Percentiles rank a stretch among this genome's conserved stretches.
These are phyloP conservation scores for Allantophomopsis lycopodina DNA, from an alignment of 2,329 filamentous ascomycete genomes.

Conservation along the genomic window DNA sequence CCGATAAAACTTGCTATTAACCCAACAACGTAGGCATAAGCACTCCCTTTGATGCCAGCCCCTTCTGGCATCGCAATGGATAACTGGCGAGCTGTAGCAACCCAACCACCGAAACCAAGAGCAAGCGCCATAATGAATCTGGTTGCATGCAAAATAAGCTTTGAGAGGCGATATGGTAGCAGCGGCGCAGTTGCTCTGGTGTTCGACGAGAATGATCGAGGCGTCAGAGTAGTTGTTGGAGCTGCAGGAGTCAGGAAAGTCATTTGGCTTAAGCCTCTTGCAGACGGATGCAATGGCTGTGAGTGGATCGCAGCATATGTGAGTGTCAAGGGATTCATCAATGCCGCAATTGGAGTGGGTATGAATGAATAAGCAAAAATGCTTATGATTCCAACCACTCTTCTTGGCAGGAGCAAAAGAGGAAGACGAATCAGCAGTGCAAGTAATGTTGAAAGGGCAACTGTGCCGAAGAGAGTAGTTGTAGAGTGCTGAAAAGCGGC, in stretches of 20 bases:
- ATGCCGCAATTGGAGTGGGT: conserved; percentile 68
- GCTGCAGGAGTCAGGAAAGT: conserved; percentile 62
- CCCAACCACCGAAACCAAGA: conserved; percentile 92
- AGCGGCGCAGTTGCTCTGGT: conserved; percentile 37
- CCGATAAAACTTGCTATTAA: conserved; percentile 88
- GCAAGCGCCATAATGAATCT: conserved; percentile 82
- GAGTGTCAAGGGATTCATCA: conserved; percentile 84
- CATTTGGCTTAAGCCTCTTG: conserved; percentile 69
- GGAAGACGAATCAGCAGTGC: conserved; percentile 73
- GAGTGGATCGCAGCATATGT: conserved; percentile 94
- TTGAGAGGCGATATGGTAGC: conserved; percentile 82
- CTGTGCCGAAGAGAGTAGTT: conserved; percentile 82
- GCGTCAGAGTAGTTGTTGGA: conserved; percentile 59
- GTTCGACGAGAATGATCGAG: conserved; percentile 31
- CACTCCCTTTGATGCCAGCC: conserved; percentile 53
- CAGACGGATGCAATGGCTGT: conserved; percentile 63
- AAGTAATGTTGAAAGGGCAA: conserved; percentile 76
- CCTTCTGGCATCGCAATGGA: conserved; percentile 39
- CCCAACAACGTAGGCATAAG: conserved; percentile 91
- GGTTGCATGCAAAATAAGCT: conserved; percentile 81
- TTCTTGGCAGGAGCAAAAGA: conserved; percentile 67
- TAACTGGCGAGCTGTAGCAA: conserved; percentile 74
- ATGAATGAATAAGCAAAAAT: conserved; percentile 66
- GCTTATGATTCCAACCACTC: conserved; percentile 48
- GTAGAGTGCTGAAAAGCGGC: conserved; percentile 72